Evolutionary conservation across 2,329 filamentous ascomycete species (phyloP).

Genomic region (Epichloe coenophiala): DNA sequence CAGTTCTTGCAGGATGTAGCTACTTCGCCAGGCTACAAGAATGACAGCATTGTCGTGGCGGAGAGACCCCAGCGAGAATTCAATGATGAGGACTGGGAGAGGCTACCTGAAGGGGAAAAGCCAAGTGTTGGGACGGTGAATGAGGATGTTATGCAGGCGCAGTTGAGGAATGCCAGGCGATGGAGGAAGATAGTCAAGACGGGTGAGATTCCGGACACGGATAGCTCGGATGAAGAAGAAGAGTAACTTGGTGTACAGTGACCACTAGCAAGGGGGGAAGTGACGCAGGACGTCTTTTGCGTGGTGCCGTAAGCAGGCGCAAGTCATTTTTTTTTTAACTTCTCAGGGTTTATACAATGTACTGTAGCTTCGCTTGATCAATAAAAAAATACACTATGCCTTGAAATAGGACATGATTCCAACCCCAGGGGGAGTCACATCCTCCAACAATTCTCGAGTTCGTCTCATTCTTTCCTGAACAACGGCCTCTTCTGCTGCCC

Average conservation of each 20-base stretch:
- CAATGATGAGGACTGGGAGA: slow-evolving; percentile 18
- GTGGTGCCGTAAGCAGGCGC: too few species aligned
- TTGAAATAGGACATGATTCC: slow-evolving; percentile 25
- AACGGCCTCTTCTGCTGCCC: slow-evolving; percentile 41
- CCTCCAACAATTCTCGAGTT: slow-evolving; percentile 38
- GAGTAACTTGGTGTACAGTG: not conserved
- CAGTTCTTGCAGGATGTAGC: slow-evolving; percentile 48
- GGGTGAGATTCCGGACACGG: not conserved
- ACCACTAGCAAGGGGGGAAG: not conserved
- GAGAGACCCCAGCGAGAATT: slow-evolving; percentile 10
- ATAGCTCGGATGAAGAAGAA: not conserved
- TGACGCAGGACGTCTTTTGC: too few species aligned
- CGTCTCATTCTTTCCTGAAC: slow-evolving; percentile 37
- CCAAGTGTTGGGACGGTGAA: slow-evolving; percentile 13
- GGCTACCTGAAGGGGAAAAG: slow-evolving; percentile 16
- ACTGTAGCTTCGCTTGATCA: not conserved
- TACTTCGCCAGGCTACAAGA: slow-evolving; percentile 22
- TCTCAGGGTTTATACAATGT: not conserved
- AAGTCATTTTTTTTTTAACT: not conserved
- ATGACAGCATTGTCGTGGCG: slow-evolving; percentile 23
- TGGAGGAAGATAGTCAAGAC: slow-evolving; percentile 15
- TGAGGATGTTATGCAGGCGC: slow-evolving; percentile 10
- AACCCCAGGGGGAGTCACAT: slow-evolving; percentile 23
- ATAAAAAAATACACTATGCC: slow-evolving; percentile 11
- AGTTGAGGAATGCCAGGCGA: slow-evolving; percentile 13